phyloP scores from a whole-genome alignment of 306 rosid species.

The Malus sieversii region DNA sequence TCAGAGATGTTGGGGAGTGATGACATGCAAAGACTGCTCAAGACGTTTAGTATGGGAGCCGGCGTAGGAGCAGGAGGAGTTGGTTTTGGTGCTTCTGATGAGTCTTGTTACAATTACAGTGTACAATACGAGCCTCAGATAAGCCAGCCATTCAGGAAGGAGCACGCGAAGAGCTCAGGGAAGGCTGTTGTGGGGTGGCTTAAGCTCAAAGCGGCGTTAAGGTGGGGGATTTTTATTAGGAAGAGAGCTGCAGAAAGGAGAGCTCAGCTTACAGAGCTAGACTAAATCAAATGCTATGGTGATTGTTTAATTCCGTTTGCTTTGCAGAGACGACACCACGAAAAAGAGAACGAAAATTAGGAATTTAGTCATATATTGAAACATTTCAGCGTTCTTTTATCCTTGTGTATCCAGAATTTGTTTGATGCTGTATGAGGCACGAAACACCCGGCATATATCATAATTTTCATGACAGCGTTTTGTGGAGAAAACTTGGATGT shows the following conservation, averaged over 20 bases:
- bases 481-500: neutral
- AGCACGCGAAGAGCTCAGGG: constrained; percentile 49
- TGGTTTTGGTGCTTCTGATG: constrained; percentile 40
- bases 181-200: constrained; percentile 90
- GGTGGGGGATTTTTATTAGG: constrained; percentile 84
- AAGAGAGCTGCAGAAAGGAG: constrained; percentile 74
- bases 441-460: neutral
- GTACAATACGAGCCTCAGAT: constrained; percentile 53
- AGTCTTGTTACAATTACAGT: constrained; percentile 40
- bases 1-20: constrained; percentile 75
- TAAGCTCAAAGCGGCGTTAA: constrained; percentile 81
- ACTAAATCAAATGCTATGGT: constrained; percentile 28
- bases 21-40: constrained; percentile 75
- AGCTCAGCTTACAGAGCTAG: constrained; percentile 76
- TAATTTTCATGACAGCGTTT: neutral
- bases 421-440: neutral
- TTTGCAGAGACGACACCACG: neutral
- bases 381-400: neutral
- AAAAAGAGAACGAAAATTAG: neutral
- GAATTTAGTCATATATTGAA: neutral
- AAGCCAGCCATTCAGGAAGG: constrained; percentile 33
- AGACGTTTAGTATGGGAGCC: constrained; percentile 44
- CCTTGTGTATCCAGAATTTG: neutral
- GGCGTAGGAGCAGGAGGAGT: constrained; percentile 28
- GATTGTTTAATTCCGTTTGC: neutral